Conservation (phyloP, 257 asterid genomes). For the Forsythia viridissima region DNA sequence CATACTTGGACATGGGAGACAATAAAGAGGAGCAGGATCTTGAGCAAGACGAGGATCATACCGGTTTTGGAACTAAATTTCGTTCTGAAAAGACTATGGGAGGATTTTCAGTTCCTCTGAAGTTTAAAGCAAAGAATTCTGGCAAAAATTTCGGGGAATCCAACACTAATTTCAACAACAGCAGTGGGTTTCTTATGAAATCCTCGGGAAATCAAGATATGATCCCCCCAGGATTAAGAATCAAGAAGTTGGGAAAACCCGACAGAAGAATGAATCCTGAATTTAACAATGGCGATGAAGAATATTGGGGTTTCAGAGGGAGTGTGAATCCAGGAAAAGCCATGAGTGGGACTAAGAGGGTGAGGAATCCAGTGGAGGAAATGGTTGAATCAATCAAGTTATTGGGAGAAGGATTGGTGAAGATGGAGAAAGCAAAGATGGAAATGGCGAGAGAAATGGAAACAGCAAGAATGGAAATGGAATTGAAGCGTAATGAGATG, state of each 20-base stretch:
- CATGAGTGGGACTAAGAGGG: conserved; percentile 49
- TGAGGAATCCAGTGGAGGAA: conserved; percentile 57
- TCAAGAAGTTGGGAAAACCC: conserved; percentile 33
- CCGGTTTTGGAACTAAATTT: conserved; percentile 28
- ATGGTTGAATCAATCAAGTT: conserved; percentile 64
- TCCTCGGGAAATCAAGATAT: conserved; percentile 27
- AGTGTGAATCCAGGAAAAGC: conserved; percentile 28
- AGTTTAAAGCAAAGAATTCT: conserved; percentile 38
- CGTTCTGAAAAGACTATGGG: conserved; percentile 23
- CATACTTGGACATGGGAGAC: conserved; percentile 29
- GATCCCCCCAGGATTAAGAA: conserved; percentile 38
- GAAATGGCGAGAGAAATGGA: conserved; percentile 89
- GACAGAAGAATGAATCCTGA: conserved; percentile 26
- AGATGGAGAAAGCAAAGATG: conserved; percentile 86
- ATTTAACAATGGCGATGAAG: conserved; percentile 30
- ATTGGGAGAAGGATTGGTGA: conserved; percentile 84
- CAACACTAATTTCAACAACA: conserved; percentile 30
- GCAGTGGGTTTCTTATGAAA: conserved; percentile 27
- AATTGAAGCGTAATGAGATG: conserved; percentile 80
- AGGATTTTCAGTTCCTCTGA: conserved; percentile 29
- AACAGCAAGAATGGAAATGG: conserved; percentile 87
- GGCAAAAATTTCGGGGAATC: conserved; percentile 25
- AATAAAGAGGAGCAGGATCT: conserved; percentile 42
- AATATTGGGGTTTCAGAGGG: conserved; percentile 37
- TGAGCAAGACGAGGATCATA: conserved; percentile 24